phyloP scores from a whole-genome alignment of 441 rosid species.

The Capsella rubella region DNA sequence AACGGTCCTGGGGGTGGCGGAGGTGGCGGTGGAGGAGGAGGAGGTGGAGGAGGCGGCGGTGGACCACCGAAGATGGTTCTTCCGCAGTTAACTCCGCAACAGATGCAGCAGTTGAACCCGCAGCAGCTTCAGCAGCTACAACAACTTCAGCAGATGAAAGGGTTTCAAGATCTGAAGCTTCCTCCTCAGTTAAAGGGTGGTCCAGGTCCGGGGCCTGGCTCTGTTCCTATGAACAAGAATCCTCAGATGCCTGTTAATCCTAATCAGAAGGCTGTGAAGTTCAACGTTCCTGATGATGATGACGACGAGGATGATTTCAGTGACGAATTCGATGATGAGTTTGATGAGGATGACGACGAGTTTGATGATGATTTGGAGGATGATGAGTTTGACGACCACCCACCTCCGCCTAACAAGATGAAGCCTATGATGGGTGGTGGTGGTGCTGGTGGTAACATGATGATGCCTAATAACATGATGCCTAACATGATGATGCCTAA shows the following conservation, averaged over 20 bases:
- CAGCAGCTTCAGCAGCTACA: slow-evolving; percentile 60
- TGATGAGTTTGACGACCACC: slow-evolving; percentile 59
- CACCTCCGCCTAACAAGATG: slow-evolving; percentile 53
- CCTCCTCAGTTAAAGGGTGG: slow-evolving; percentile 57
- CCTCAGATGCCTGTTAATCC: slow-evolving; percentile 43
- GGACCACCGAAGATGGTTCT: slow-evolving; percentile 39
- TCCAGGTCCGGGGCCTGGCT: slow-evolving; percentile 38
- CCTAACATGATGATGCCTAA: slow-evolving; percentile 59
- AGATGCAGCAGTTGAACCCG: slow-evolving; percentile 55
- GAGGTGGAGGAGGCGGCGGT: neutral
- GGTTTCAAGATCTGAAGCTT: slow-evolving; percentile 71
- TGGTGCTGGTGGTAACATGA: slow-evolving; percentile 42
- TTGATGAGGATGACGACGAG: slow-evolving; percentile 50
- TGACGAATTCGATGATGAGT: slow-evolving; percentile 58
- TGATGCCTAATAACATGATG: slow-evolving; percentile 60
- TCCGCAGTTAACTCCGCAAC: slow-evolving; percentile 50
- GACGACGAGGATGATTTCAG: slow-evolving; percentile 40
- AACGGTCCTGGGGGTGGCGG: slow-evolving; percentile 41
- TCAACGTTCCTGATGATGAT: slow-evolving; percentile 57
- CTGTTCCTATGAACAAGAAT: slow-evolving; percentile 43
- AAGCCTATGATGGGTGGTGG: slow-evolving; percentile 56
- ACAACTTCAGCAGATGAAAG: slow-evolving; percentile 67
- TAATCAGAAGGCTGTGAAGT: slow-evolving; percentile 65
- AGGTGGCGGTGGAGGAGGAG: neutral
- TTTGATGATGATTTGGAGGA: slow-evolving; percentile 59